phyloP scores from a whole-genome alignment of 2,329 filamentous ascomycete genomes.

The Colletotrichum sp. region DNA sequence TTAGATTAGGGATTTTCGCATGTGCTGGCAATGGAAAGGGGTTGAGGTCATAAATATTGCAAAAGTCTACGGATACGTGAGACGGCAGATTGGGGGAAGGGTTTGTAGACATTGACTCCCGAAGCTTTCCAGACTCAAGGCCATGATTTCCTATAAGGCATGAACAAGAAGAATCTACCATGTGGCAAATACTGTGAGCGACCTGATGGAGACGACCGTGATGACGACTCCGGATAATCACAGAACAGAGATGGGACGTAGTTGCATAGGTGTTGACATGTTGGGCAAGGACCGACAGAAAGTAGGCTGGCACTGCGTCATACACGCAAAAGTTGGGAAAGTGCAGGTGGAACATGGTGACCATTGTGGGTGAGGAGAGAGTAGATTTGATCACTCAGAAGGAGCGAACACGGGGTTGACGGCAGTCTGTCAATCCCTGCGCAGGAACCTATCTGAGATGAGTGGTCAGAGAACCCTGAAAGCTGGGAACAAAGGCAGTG shows the following conservation, averaged over 20 bases:
- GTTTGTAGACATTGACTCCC: neutral
- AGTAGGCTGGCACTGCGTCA: neutral
- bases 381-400: neutral
- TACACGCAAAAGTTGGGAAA: neutral
- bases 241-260: neutral
- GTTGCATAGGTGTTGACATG: neutral
- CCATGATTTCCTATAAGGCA: neutral
- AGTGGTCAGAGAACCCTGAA: neutral
- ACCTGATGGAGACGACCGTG: neutral
- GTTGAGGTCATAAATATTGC: too few species aligned
- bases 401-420: neutral
- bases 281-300: neutral
- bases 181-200: neutral
- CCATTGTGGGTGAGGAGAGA: neutral
- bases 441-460: neutral
- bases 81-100: neutral
- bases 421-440: neutral
- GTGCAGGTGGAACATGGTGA: neutral
- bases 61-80: too few species aligned
- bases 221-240: neutral
- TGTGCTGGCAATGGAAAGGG: neutral
- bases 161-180: neutral
- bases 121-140: neutral
- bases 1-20: neutral
- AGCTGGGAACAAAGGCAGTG: neutral